phyloP scores from a whole-genome alignment of 441 rosid genomes.

The Macaranga tanarius region DNA sequence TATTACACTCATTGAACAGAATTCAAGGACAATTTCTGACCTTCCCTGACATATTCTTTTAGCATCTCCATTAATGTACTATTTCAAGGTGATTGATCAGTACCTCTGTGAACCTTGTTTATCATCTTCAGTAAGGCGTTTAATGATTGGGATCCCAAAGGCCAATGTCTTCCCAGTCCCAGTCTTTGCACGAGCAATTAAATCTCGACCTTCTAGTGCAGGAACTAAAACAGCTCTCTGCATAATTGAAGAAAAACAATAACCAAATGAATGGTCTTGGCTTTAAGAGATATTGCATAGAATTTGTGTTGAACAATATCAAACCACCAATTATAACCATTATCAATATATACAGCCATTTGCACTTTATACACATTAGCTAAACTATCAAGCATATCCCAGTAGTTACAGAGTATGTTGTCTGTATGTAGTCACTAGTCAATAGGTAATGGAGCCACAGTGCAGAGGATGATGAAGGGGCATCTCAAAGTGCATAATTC shows the following conservation, averaged over 20 bases:
- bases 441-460: neutral
- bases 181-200: conserved; percentile 98
- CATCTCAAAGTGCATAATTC: neutral
- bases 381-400: neutral
- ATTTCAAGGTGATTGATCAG: conserved; percentile 28
- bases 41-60: conserved; percentile 40
- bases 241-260: conserved; percentile 7
- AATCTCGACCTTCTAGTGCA: conserved; percentile 82
- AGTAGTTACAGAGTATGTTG: too few relatives aligned
- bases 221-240: conserved; percentile 93
- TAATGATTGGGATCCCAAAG: conserved; percentile 88
- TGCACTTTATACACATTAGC: neutral
- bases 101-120: conserved; percentile 56
- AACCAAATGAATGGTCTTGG: neutral
- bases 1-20: conserved; percentile 12
- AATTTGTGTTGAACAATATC: neutral
- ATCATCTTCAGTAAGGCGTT: conserved; percentile 66
- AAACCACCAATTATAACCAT: neutral
- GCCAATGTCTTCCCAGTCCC: conserved; percentile 99
- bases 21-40: neutral
- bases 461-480: neutral
- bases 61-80: conserved; percentile 59
- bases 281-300: neutral
- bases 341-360: neutral
- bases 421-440: neutral